Conservation (phyloP, 768 basidiomycete genomes). For the Lentinus brumalis region DNA sequence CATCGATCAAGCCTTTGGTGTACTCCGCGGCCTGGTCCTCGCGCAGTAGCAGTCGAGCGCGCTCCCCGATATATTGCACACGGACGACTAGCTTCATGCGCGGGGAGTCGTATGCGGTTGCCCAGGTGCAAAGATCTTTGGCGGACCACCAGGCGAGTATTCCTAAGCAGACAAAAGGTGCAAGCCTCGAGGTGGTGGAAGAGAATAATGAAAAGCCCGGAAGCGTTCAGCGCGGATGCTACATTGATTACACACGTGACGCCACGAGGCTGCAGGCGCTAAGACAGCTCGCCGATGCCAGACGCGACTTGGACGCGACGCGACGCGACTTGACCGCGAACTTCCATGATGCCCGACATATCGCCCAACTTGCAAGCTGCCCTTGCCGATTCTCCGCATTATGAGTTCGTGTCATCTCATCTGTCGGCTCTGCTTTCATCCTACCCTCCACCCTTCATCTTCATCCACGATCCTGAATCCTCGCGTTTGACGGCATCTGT, state of each 20-base stretch:
- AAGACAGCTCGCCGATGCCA: too few relatives aligned
- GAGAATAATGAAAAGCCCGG: not conserved
- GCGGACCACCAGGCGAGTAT: not conserved
- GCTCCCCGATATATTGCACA: constrained; percentile 21
- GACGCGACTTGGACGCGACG: not conserved
- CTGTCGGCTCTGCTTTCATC: constrained; percentile 34
- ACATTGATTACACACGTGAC: not conserved
- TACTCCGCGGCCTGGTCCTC: constrained; percentile 18
- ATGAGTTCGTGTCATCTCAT: constrained; percentile 22
- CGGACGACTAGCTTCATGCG: constrained; percentile 22
- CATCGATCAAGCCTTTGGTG: constrained; percentile 20
- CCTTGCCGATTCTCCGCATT: constrained; percentile 16
- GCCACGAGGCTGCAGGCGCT: too few relatives aligned
- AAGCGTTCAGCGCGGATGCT: not conserved
- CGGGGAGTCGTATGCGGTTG: not conserved
- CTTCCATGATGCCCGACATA: not conserved
- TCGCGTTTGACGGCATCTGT: constrained; percentile 47
- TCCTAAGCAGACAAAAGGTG: not conserved
- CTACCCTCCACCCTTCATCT: constrained; percentile 65
- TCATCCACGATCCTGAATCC: constrained; percentile 59
- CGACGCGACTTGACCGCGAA: not conserved
- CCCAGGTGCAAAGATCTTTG: not conserved
- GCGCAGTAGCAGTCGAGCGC: constrained; percentile 15
- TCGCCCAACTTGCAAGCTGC: constrained; percentile 2
- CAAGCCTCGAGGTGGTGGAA: not conserved